Conservation (phyloP, 495 filamentous ascomycete genomes). For the Chaetomium tenue region DNA sequence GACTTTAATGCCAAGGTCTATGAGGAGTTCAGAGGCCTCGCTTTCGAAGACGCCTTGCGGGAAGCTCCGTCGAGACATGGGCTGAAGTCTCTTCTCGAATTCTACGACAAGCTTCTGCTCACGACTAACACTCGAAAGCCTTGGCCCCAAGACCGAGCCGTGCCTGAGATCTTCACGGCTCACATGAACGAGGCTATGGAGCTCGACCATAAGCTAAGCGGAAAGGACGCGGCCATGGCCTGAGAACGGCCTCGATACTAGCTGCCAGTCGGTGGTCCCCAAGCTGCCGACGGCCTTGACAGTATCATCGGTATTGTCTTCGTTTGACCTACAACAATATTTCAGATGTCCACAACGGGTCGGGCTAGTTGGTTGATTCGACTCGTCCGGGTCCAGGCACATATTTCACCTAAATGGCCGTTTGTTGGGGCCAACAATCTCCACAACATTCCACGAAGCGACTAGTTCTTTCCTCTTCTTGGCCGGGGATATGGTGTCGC, state of each 20-base stretch:
- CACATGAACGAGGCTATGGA: slow-evolving; percentile 32
- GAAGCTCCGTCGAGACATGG: slow-evolving; percentile 22
- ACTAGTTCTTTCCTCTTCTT: slow-evolving; percentile 19
- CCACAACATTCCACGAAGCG: not conserved
- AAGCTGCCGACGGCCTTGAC: not conserved
- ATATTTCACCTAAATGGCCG: slow-evolving; percentile 6
- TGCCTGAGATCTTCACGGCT: slow-evolving; percentile 29
- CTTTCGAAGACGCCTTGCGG: slow-evolving; percentile 61
- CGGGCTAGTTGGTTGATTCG: slow-evolving; percentile 8
- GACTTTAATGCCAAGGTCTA: slow-evolving; percentile 81
- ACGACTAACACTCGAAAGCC: slow-evolving; percentile 30
- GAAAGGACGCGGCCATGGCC: slow-evolving; percentile 8
- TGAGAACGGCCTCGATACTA: not conserved
- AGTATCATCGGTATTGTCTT: not conserved
- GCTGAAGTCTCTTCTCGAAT: slow-evolving; percentile 31
- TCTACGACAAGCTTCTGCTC: slow-evolving; percentile 34
- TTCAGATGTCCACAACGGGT: not conserved
- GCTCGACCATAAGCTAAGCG: slow-evolving; percentile 19
- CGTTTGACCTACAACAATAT: slow-evolving; percentile 9
- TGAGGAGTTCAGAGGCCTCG: slow-evolving; percentile 69
- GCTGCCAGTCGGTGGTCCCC: not conserved
- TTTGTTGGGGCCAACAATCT: slow-evolving; percentile 8
- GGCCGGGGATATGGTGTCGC: slow-evolving; percentile 14
- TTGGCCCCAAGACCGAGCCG: slow-evolving; percentile 32
- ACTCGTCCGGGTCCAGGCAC: not conserved